Conservation (phyloP, 2,329 filamentous ascomycete genomes). For the Corinectria fuckeliana region DNA sequence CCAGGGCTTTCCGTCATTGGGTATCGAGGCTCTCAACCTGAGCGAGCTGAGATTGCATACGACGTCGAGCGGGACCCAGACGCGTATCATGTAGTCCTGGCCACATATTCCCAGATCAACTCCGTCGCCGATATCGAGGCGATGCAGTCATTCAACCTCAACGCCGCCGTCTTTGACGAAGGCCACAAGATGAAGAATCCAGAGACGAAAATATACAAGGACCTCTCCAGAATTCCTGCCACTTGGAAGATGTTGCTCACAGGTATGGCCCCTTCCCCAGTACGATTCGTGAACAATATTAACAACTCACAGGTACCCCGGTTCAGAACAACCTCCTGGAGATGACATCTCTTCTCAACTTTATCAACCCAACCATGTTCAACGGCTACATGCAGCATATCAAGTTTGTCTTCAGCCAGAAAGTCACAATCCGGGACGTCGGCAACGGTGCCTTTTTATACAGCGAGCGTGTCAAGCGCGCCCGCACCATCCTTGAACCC, state of each 20-base stretch:
- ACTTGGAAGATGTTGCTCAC: conserved; percentile 83
- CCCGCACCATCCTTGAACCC: conserved; percentile 89
- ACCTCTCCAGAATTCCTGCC: conserved; percentile 77
- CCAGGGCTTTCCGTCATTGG: conserved; percentile 77
- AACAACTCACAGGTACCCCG: conserved; percentile 75
- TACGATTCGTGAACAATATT: conserved; percentile 11
- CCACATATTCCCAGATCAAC: conserved; percentile 66
- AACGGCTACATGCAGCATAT: conserved; percentile 77
- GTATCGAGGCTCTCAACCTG: conserved; percentile 68
- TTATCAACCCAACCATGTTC: conserved; percentile 90
- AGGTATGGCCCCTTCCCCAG: conserved; percentile 31
- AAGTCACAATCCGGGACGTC: conserved; percentile 81
- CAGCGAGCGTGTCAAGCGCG: conserved; percentile 82
- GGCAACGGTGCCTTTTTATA: conserved; percentile 85
- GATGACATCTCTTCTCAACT: conserved; percentile 87
- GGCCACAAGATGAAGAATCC: conserved; percentile 93
- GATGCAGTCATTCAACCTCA: conserved; percentile 56
- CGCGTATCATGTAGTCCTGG: conserved; percentile 68
- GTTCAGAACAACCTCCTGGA: conserved; percentile 95
- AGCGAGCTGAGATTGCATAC: conserved; percentile 72
- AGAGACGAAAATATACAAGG: conserved; percentile 79
- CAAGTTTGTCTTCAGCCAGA: conserved; percentile 89
- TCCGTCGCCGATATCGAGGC: conserved; percentile 57
- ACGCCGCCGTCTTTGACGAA: conserved; percentile 83
- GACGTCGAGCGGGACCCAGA: conserved; percentile 68